phyloP scores from a whole-genome alignment of 345 rosid genomes.

The Citrus sinensis region DVS_A1.0 CM039161.1:5021001-5021500 shows the following conservation, averaged over 20 bases:
- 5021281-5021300: slow-evolving; percentile 69
- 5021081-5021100: slow-evolving; percentile 12
- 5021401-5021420: slow-evolving; percentile 68
- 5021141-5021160: slow-evolving; percentile 20
- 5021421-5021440: slow-evolving; percentile 77
- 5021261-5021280: slow-evolving; percentile 59
- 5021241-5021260: slow-evolving; percentile 71
- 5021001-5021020: not conserved
- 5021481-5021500: slow-evolving; percentile 65
- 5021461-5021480: slow-evolving; percentile 71
- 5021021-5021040: not conserved
- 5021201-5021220: slow-evolving; percentile 73
- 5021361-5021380: slow-evolving; percentile 80
- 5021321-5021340: slow-evolving; percentile 73
- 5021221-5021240: slow-evolving; percentile 71
- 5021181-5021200: slow-evolving; percentile 16
- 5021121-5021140: not conserved
- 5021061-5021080: not conserved
- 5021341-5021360: slow-evolving; percentile 74
- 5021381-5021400: slow-evolving; percentile 63
- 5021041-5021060: not conserved
- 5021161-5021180: not conserved
- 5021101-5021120: not conserved
- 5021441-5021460: slow-evolving; percentile 77
- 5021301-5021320: slow-evolving; percentile 59